Evolutionary conservation across 768 basidiomycete genomes (phyloP).

Genomic region (Collybiopsis luxurians): DNA sequence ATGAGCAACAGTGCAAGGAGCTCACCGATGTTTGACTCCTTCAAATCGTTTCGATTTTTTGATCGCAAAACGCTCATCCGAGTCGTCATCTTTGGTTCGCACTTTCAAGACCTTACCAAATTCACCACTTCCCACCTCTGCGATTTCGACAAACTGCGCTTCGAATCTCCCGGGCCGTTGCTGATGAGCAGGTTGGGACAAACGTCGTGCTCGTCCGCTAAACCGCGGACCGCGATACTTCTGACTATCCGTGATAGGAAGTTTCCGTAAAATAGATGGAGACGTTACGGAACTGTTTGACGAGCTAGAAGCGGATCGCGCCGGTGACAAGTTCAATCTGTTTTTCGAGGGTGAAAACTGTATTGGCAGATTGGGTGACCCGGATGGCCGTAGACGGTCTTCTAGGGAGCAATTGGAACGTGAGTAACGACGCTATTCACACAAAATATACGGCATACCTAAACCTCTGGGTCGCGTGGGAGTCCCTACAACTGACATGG

Average conservation of each 20-base stretch:
- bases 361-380: constrained; percentile 44
- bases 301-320: constrained; percentile 57
- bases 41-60: constrained; percentile 95
- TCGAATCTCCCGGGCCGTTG: constrained; percentile 65
- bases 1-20: constrained; percentile 16
- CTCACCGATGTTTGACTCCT: constrained; percentile 86
- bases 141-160: constrained; percentile 75
- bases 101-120: constrained; percentile 93
- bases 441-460: constrained; percentile 30
- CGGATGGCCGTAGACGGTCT: constrained; percentile 41
- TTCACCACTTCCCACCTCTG: constrained; percentile 85
- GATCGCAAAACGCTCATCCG: constrained; percentile 69
- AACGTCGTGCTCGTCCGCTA: constrained; percentile 24
- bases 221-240: constrained; percentile 11
- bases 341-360: constrained; percentile 48
- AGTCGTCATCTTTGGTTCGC: constrained; percentile 56
- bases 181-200: constrained; percentile 43
- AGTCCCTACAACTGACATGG: constrained; percentile 51
- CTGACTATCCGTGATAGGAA: constrained; percentile 22
- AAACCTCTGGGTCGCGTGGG: constrained; percentile 58
- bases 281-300: constrained; percentile 51
- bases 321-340: constrained; percentile 32
- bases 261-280: constrained; percentile 37
- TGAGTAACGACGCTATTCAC: constrained; percentile 4
- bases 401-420: constrained; percentile 31